These are phyloP conservation scores for Haematococcus sp. DNA, from an alignment of 139 green algal genomes.

Conservation along the genomic window DNA sequence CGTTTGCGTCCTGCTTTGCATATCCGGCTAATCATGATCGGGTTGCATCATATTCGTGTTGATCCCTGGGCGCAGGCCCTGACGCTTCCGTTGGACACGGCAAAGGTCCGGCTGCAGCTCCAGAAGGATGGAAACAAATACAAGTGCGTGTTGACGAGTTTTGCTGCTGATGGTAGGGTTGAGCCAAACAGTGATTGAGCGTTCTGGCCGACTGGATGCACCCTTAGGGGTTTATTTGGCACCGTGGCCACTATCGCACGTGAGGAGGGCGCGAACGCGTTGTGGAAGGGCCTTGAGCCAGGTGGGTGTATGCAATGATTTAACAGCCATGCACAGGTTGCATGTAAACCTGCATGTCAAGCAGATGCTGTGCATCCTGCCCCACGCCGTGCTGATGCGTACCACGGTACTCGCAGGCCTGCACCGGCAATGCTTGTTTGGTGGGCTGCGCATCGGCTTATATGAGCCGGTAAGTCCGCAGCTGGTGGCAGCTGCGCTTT, in stretches of 20 bases:
- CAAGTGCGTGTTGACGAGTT: constrained; percentile 38
- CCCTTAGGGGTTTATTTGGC: constrained; percentile 81
- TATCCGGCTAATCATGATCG: too few relatives aligned
- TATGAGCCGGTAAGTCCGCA: constrained; percentile 91
- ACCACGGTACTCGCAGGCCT: constrained; percentile 55
- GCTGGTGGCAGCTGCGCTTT: neutral
- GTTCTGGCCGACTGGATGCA: neutral
- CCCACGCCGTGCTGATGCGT: too few relatives aligned
- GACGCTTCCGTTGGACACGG: constrained; percentile 92
- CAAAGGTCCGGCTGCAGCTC: constrained; percentile 95
- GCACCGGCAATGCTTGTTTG: constrained; percentile 93
- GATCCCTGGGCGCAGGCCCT: constrained; percentile 35
- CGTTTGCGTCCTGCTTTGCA: neutral
- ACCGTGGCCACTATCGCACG: constrained; percentile 85
- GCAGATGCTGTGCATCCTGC: neutral
- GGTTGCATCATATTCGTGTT: too few relatives aligned
- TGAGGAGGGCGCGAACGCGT: constrained; percentile 83
- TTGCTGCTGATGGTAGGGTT: neutral
- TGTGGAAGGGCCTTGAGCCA: constrained; percentile 95
- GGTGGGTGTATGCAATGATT: constrained; percentile 40
- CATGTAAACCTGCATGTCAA: too few relatives aligned
- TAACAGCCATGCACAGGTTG: neutral
- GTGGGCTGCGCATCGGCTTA: constrained; percentile 94
- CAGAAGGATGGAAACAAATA: constrained; percentile 67
- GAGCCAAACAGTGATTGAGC: neutral